Evolutionary conservation across 345 rosid genomes (phyloP).

Genomic region (Camelina hispida): DNA sequence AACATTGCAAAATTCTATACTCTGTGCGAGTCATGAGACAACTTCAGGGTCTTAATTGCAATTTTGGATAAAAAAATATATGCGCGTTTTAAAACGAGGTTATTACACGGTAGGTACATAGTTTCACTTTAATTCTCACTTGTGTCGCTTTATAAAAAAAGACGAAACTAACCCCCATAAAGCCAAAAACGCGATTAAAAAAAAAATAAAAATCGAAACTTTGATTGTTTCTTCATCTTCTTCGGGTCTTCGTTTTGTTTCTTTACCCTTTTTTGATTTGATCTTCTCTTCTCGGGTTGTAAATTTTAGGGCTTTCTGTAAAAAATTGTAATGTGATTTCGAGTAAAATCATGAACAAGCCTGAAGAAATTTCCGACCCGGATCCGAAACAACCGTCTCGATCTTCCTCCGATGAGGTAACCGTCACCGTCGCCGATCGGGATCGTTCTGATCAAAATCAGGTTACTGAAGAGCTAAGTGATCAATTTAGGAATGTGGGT

Average conservation of each 20-base stretch:
- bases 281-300: constrained; percentile 23
- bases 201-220: background rate
- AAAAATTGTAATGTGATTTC: constrained; percentile 27
- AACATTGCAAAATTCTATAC: background rate
- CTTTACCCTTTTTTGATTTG: constrained; percentile 17
- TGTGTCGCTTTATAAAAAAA: background rate
- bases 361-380: constrained; percentile 33
- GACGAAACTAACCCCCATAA: constrained; percentile 22
- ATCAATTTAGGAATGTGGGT: constrained; percentile 48
- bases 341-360: constrained; percentile 42
- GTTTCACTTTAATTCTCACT: background rate
- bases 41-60: background rate
- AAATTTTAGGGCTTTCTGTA: constrained; percentile 34
- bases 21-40: background rate
- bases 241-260: background rate
- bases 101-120: constrained; percentile 28
- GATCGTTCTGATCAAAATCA: constrained; percentile 34
- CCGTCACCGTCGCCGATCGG: constrained; percentile 29
- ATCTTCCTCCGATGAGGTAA: constrained; percentile 33
- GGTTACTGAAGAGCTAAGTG: constrained; percentile 34
- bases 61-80: background rate
- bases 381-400: constrained; percentile 37
- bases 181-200: background rate
- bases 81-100: background rate
- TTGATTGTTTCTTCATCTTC: constrained; percentile 19